Percentiles rank a stretch among this genome's conserved stretches.
phyloP scores from a whole-genome alignment of 306 rosid species.

The Chamaecrista fasciculata region DNA sequence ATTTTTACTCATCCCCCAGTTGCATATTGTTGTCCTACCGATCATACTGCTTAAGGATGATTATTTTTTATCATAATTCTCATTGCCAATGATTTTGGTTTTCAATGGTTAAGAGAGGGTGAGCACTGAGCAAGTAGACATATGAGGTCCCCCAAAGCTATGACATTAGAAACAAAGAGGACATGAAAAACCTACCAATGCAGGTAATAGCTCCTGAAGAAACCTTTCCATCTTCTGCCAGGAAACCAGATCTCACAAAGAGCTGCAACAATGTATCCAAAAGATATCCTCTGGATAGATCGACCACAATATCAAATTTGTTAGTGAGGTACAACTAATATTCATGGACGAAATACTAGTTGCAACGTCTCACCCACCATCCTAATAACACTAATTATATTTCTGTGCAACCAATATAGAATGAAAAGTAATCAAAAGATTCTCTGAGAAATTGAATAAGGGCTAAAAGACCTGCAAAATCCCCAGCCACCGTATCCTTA shows the following conservation, averaged over 20 bases:
- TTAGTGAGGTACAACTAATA: neutral
- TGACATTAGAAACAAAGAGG: neutral
- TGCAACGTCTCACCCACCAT: neutral
- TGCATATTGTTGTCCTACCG: neutral
- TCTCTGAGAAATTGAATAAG: neutral
- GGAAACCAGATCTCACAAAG: slow-evolving; percentile 86
- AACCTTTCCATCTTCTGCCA: slow-evolving; percentile 33
- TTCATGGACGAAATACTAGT: neutral
- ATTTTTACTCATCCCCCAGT: neutral
- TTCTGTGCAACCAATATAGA: neutral
- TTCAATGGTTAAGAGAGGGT: neutral
- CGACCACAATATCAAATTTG: slow-evolving; percentile 20
- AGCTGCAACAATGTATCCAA: slow-evolving; percentile 77
- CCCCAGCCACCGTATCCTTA: slow-evolving; percentile 69
- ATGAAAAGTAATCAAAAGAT: slow-evolving; percentile 7
- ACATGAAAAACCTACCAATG: slow-evolving; percentile 59
- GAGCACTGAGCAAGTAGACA: neutral
- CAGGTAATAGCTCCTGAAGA: slow-evolving; percentile 48
- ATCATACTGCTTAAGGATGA: slow-evolving; percentile 13
- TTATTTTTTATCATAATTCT: neutral
- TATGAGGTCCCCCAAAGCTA: neutral
- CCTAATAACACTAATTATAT: neutral
- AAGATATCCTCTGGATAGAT: slow-evolving; percentile 72
- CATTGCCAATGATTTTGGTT: neutral
- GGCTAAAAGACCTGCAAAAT: slow-evolving; percentile 68